These are phyloP conservation scores for Volvariella volvacea DNA, from an alignment of 1,284 basidiomycete genomes.

Conservation along the genomic window DNA sequence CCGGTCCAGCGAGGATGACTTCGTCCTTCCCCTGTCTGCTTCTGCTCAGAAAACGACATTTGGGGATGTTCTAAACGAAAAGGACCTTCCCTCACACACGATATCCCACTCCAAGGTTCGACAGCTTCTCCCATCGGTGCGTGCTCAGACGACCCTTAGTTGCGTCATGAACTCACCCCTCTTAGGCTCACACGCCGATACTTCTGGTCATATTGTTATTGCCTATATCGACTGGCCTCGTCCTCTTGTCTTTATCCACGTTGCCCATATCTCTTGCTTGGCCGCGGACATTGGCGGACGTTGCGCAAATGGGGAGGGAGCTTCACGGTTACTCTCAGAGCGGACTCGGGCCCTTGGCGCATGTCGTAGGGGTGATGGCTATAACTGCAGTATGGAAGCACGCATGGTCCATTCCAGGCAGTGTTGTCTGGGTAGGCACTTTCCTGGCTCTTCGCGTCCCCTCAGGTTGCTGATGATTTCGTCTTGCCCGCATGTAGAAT, in stretches of 20 bases:
- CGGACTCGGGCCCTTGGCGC: slow-evolving; percentile 51
- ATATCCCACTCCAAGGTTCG: slow-evolving; percentile 29
- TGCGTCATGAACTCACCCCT: slow-evolving; percentile 12
- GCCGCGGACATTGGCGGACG: slow-evolving; percentile 68
- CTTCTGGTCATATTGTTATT: slow-evolving; percentile 62
- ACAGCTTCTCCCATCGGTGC: slow-evolving; percentile 39
- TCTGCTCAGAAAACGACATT: slow-evolving; percentile 49
- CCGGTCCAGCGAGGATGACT: slow-evolving; percentile 43
- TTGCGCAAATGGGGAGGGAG: slow-evolving; percentile 67
- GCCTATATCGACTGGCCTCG: slow-evolving; percentile 47
- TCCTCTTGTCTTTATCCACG: slow-evolving; percentile 34
- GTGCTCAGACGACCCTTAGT: slow-evolving; percentile 10
- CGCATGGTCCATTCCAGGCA: slow-evolving; percentile 90
- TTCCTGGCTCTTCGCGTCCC: slow-evolving; percentile 11
- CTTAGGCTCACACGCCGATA: slow-evolving; percentile 55
- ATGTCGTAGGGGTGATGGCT: slow-evolving; percentile 76
- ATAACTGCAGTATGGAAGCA: slow-evolving; percentile 90
- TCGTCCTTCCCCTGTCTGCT: slow-evolving; percentile 65
- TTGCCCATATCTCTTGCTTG: slow-evolving; percentile 70
- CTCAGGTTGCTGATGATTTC: slow-evolving; percentile 15
- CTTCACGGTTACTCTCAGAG: slow-evolving; percentile 73
- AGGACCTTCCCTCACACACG: slow-evolving; percentile 20
- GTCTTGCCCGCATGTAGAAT: slow-evolving; percentile 46
- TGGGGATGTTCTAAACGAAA: slow-evolving; percentile 36
- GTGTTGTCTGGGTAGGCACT: slow-evolving; percentile 74